These are phyloP conservation scores for Thuidium tamariscinum DNA, from an alignment of 225 moss, liverwort and hornwort species.

Conservation along the genomic window DNA sequence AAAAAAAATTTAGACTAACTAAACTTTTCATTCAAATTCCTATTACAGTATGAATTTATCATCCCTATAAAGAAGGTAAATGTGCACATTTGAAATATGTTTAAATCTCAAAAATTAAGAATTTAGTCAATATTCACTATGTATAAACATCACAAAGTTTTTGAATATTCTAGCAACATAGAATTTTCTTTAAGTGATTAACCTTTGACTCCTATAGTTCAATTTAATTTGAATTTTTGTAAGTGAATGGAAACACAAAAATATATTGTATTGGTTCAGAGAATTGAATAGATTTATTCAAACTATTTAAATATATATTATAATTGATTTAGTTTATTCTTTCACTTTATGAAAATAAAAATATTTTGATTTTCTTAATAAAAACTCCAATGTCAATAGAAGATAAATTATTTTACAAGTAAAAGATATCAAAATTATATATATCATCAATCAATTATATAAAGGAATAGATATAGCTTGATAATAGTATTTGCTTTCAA, in stretches of 20 bases:
- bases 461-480: neutral
- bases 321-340: neutral
- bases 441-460: neutral
- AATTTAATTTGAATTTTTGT: neutral
- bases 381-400: neutral
- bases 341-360: neutral
- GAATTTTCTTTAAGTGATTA: neutral
- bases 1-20: neutral
- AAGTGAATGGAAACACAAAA: rapidly evolving
- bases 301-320: neutral
- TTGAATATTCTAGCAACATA: rapidly evolving
- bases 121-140: neutral
- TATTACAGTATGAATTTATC: rapidly evolving
- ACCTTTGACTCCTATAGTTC: rapidly evolving
- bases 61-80: rapidly evolving
- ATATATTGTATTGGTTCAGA: too few relatives aligned
- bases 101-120: neutral
- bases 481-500: neutral
- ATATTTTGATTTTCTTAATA: neutral
- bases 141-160: neutral
- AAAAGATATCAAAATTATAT: neutral
- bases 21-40: neutral
- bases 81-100: neutral
- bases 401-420: neutral
- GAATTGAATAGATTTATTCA: neutral